Evolutionary conservation across 2,329 filamentous ascomycete genomes (phyloP).

Genomic region (Penicillium capsulatum): DNA sequence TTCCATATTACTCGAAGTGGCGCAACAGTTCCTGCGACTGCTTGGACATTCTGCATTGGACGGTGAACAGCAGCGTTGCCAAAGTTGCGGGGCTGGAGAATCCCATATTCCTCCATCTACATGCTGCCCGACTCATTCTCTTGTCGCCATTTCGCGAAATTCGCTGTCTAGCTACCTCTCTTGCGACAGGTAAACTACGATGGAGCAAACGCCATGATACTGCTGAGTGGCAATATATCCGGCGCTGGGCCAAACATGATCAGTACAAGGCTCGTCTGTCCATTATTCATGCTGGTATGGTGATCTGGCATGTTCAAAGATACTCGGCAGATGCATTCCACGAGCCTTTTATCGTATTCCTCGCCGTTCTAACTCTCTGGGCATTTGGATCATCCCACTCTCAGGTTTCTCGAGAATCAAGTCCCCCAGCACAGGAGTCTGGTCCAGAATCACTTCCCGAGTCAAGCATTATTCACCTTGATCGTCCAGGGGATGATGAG

Average conservation of each 20-base stretch:
- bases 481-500: slow-evolving; percentile 56
- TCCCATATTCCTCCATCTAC: slow-evolving; percentile 53
- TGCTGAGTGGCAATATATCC: slow-evolving; percentile 41
- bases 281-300: slow-evolving; percentile 51
- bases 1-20: slow-evolving; percentile 47
- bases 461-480: slow-evolving; percentile 50
- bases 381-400: slow-evolving; percentile 41
- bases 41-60: slow-evolving; percentile 57
- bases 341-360: slow-evolving; percentile 45
- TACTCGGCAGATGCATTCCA: slow-evolving; percentile 49
- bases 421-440: slow-evolving; percentile 2
- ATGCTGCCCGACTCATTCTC: slow-evolving; percentile 52
- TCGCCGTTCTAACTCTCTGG: slow-evolving; percentile 48
- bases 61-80: slow-evolving; percentile 51
- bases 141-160: slow-evolving; percentile 50
- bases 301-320: slow-evolving; percentile 52
- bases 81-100: slow-evolving; percentile 51
- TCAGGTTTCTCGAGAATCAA: slow-evolving; percentile 32
- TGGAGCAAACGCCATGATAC: slow-evolving; percentile 28
- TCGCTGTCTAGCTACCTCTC: slow-evolving; percentile 39
- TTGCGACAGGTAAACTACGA: slow-evolving; percentile 31
- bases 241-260: slow-evolving; percentile 50
- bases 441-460: slow-evolving; percentile 23
- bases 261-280: slow-evolving; percentile 56
- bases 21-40: slow-evolving; percentile 43